Conservation (phyloP, 1,284 basidiomycete genomes). For the Rugosomyces carneus region DNA sequence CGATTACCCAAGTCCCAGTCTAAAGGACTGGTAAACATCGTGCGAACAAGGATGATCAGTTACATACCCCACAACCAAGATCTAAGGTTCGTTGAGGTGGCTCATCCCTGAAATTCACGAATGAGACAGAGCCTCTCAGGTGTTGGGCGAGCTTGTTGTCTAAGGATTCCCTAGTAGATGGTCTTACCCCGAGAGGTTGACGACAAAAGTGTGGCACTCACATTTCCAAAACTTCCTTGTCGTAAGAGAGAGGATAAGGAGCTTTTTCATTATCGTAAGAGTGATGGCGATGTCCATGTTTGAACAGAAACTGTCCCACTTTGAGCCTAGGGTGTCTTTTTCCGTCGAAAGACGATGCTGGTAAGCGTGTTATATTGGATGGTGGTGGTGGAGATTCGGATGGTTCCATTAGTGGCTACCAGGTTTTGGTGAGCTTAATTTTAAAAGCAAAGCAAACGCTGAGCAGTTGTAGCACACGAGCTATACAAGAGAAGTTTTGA, state of each 20-base stretch:
- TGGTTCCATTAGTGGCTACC: slow-evolving; percentile 12
- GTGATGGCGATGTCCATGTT: slow-evolving; percentile 59
- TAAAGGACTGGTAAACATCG: slow-evolving; percentile 22
- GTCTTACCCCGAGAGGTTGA: slow-evolving; percentile 1
- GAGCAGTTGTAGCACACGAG: background rate
- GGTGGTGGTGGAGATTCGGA: slow-evolving; percentile 13
- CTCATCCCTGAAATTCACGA: slow-evolving; percentile 42
- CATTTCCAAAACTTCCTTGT: slow-evolving; percentile 59
- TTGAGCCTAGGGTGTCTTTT: slow-evolving; percentile 36
- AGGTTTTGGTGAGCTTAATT: background rate
- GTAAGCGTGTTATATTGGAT: slow-evolving; percentile 6
- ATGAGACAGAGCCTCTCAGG: slow-evolving; percentile 45
- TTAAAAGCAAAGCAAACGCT: background rate
- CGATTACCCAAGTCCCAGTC: slow-evolving; percentile 67
- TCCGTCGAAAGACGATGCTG: slow-evolving; percentile 23
- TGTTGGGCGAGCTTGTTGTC: slow-evolving; percentile 49
- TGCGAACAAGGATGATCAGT: background rate
- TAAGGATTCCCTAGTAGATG: slow-evolving; percentile 42
- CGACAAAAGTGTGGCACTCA: slow-evolving; percentile 31
- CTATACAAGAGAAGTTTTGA: background rate
- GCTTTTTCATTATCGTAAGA: slow-evolving; percentile 66
- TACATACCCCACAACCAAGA: slow-evolving; percentile 64
- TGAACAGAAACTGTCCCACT: slow-evolving; percentile 51
- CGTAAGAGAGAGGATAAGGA: slow-evolving; percentile 68
- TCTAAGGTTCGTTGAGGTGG: slow-evolving; percentile 51